Base-by-base conservation (phyloP, 495 filamentous ascomycete genomes). In the Penicillium parvum region DNA sequence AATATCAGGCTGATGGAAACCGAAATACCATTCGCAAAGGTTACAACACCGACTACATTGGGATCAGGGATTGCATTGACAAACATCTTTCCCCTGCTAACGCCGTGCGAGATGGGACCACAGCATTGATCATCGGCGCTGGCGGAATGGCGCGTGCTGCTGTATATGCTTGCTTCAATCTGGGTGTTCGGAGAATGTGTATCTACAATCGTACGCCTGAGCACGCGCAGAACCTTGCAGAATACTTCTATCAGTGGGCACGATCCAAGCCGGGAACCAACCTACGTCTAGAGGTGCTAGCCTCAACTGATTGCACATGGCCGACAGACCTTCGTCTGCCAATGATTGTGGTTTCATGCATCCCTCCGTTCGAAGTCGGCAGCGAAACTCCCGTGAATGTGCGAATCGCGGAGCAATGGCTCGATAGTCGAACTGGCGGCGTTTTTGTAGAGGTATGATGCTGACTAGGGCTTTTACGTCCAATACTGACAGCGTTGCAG, bases 371-470 rank as follows among this genome's bases (percentile, higher is more conserved):
- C 28, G 68, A 72, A 26, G 61, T 77, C 1, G 76, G 73, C 17
- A 74, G 71, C 22, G 68, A 72, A 23, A 68, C 72, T 11, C 70
- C 76, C 0, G 75, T 81, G 3, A 71, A 81, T 23, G 79, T 87
- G 37, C 73, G 71, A 26, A 69, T 89, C 53, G 80, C 85, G 5
- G 43, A 69, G 2, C 62, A 77, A 18, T 89, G 85, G 85, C 65
- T 89, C n/a, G 55, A 64, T 38, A 88, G 83, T 49, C 76, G 78
- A n/a, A 88, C 83, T 1, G 83, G 85, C 7, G 84, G 84, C 8
- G 82, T 87, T 2, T 78, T 85, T 26, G 72, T 86, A 12, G 84
- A 88, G 60, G 68, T 78, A 57, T 32, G 63, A n/a, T 12, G 7
- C 23, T 10, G 6, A 30, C 27, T 3, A 5, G 1, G 15, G 10